Evolutionary conservation across 805 yeast species (phyloP), one percentile per base, ranked within the genome.

Genomic region (Saccharomyces eubayanus): DNA sequence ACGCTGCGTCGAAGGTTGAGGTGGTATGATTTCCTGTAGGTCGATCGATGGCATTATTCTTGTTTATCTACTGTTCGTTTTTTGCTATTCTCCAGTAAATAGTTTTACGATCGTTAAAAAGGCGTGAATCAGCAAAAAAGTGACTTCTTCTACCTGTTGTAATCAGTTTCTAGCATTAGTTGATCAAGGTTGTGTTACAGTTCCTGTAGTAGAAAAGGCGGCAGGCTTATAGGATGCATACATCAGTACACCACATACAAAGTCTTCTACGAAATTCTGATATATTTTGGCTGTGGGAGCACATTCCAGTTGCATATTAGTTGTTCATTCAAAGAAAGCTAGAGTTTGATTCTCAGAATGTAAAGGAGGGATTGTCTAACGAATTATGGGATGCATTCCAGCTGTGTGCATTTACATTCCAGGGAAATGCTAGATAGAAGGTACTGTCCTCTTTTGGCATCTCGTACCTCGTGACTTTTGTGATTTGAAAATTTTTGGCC

Each of bases 1-100:
- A 84, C 95, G 59, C 91, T 78, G 48, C 2, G 99, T 90, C 27
- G 81, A 59, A 0, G 98, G 98, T 59, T 84, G 84, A 1, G 97
- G 90, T 1, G 96, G 88, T 69, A 80, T 77, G 8, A 75, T 71
- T 3, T 70, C 63, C 30, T 68, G 68, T 59, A 62, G 57, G 41
- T 31, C 46, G 51, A 65, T 57, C 14, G 62, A 53, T 9, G 62
- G 48, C 69, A 65, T 65, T 27, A 29, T 50, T 28, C 6, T 31
- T 31, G 53, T 12, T 46, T 28, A 6, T 47, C 5, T 28, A n/a
- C 2, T 28, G 11, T n/a, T n/a, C 14, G n/a, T 28, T 20, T 20
- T 16, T 20, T 45, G 20, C 6, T 45, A 12, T 6, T 6, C 28
- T 10, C 16, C 14, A 5, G n/a, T n/a, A 21, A n/a, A 6, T 40